A percentile compares a stretch with the other conserved stretches of the same genome.
phyloP scores from a whole-genome alignment of 139 green algal species.

The Micractinium conductrix region DNA sequence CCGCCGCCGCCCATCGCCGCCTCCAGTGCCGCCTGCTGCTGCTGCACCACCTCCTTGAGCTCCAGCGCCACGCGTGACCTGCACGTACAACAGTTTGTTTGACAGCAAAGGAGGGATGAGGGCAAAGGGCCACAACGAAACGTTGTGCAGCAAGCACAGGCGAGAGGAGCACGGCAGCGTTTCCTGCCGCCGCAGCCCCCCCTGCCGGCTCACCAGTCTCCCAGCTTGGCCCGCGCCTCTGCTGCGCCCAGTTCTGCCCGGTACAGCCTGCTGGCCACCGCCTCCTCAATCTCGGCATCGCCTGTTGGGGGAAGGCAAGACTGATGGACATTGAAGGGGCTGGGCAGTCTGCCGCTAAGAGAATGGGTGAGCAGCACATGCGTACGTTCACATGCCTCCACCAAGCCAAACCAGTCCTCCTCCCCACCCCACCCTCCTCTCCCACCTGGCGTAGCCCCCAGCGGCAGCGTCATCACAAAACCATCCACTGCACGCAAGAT shows the following conservation, averaged over 20 bases:
- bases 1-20: neutral
- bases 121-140: too few species aligned
- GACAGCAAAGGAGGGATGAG: too few species aligned
- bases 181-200: neutral
- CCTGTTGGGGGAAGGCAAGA: too few species aligned
- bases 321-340: too few species aligned
- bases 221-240: slow-evolving; percentile 35
- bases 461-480: slow-evolving; percentile 41
- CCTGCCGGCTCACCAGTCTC: slow-evolving; percentile 16
- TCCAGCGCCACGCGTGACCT: slow-evolving; percentile 32
- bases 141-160: too few species aligned
- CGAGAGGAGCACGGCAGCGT: too few species aligned
- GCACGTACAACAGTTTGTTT: too few species aligned
- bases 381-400: too few species aligned
- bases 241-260: slow-evolving; percentile 11
- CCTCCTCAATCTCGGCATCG: slow-evolving; percentile 32
- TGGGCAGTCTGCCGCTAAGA: too few species aligned
- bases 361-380: too few species aligned
- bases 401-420: too few species aligned
- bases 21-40: slow-evolving; percentile 35
- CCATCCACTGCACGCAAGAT: slow-evolving; percentile 28
- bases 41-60: slow-evolving; percentile 34
- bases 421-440: too few species aligned
- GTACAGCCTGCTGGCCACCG: slow-evolving; percentile 31
- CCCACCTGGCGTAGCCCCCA: slow-evolving; percentile 20